phyloP scores from a whole-genome alignment of 129 eudicot genomes.

The Flaveria bidentis region DNA sequence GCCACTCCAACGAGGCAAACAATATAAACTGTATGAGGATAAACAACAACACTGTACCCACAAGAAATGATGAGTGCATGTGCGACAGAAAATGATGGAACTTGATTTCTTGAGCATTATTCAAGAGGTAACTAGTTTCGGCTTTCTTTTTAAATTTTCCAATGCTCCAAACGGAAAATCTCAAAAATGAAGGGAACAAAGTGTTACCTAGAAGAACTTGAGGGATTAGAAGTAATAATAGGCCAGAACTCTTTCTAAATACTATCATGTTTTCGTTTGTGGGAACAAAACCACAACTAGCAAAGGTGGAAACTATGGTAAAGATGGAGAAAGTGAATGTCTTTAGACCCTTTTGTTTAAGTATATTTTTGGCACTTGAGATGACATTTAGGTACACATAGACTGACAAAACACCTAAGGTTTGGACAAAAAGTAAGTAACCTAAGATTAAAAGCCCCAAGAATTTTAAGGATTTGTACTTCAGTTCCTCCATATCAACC shows the following conservation, averaged over 20 bases:
- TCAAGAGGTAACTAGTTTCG: slow-evolving; percentile 51
- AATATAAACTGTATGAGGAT: slow-evolving; percentile 41
- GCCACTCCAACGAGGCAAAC: slow-evolving; percentile 62
- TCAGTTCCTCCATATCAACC: slow-evolving; percentile 21
- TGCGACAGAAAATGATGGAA: slow-evolving; percentile 63
- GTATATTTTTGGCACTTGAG: slow-evolving; percentile 49
- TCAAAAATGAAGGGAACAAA: slow-evolving; percentile 55
- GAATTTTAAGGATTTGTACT: slow-evolving; percentile 45
- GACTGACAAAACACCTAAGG: slow-evolving; percentile 45
- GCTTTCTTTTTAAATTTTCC: slow-evolving; percentile 45
- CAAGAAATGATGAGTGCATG: slow-evolving; percentile 38
- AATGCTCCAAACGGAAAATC: slow-evolving; percentile 48
- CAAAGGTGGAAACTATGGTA: slow-evolving; percentile 66
- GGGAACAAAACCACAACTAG: slow-evolving; percentile 79
- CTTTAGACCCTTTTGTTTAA: slow-evolving; percentile 49
- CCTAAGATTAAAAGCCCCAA: slow-evolving; percentile 55
- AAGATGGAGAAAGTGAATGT: slow-evolving; percentile 51
- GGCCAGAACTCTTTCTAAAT: slow-evolving; percentile 59
- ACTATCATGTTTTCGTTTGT: slow-evolving; percentile 82
- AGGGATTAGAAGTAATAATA: slow-evolving; percentile 62
- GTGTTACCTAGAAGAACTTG: slow-evolving; percentile 71
- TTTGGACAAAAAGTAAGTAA: slow-evolving; percentile 47
- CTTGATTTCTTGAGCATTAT: slow-evolving; percentile 29
- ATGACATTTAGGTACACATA: slow-evolving; percentile 38
- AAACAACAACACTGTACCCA: slow-evolving; percentile 48